Conservation (phyloP, 306 rosid species). For the Luffa acutangula region DNA sequence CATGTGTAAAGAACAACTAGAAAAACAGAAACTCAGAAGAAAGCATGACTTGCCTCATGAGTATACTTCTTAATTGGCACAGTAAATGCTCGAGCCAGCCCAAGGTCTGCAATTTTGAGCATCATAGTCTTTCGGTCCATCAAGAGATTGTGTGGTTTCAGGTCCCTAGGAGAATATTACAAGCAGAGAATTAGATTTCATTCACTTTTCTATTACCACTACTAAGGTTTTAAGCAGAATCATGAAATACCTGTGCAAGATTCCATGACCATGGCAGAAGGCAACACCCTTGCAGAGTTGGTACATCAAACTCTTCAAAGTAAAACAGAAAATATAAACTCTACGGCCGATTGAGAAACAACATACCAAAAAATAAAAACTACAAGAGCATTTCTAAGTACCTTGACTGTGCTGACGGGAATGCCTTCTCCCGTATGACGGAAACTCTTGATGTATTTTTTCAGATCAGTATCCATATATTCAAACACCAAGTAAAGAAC, state of each 20-base stretch:
- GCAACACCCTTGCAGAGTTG: conserved; percentile 98
- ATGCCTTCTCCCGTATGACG: conserved; percentile 50
- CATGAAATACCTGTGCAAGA: conserved; percentile 55
- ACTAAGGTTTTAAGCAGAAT: not conserved
- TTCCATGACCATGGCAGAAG: conserved; percentile 94
- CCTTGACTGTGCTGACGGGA: conserved; percentile 43
- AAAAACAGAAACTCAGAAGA: not conserved
- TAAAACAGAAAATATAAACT: not conserved
- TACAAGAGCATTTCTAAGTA: not conserved
- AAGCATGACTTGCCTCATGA: conserved; percentile 49
- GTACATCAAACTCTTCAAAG: conserved; percentile 64
- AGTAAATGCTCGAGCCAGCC: conserved; percentile 83
- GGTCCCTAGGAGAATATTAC: conserved; percentile 35
- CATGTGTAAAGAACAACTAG: not conserved
- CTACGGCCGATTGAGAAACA: not conserved
- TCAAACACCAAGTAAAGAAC: conserved; percentile 87
- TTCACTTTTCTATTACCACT: not conserved
- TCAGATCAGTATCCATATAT: conserved; percentile 87
- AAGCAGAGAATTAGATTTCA: not conserved
- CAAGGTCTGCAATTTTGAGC: conserved; percentile 94
- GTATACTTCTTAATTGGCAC: conserved; percentile 91
- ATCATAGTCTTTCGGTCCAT: conserved; percentile 74
- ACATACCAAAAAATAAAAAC: not conserved
- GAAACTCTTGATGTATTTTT: conserved; percentile 61
- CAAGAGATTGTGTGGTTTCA: conserved; percentile 91